These are phyloP conservation scores for Diphasiastrum complanatum DNA, from an alignment of 83 land plant species.

Conservation along the genomic window DNA sequence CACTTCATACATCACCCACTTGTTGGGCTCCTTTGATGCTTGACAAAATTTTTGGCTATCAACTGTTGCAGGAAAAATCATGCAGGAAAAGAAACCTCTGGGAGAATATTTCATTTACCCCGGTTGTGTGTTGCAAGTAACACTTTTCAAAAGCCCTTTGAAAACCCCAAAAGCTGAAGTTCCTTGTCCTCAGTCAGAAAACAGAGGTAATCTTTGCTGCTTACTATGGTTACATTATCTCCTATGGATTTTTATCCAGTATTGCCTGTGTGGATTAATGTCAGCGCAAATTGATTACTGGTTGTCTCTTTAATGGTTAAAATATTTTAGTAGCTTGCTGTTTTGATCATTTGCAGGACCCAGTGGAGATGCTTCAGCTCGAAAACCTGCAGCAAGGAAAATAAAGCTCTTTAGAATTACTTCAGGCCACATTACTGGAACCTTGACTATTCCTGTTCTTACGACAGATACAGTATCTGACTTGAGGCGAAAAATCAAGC, in stretches of 20 bases:
- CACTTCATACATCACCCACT: too few species aligned
- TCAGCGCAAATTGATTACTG: too few species aligned
- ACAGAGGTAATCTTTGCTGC: not conserved
- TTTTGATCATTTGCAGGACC: too few species aligned
- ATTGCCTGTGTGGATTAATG: too few species aligned
- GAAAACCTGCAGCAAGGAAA: conserved; percentile 40
- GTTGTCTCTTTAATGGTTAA: too few species aligned
- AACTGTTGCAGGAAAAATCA: conserved; percentile 28
- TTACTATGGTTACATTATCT: too few species aligned
- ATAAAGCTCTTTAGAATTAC: conserved; percentile 34
- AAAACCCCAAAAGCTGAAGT: too few species aligned
- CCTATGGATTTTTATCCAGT: too few species aligned
- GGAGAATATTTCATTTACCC: conserved; percentile 45
- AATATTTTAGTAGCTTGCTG: too few species aligned
- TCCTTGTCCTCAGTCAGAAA: too few species aligned
- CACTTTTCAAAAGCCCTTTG: conserved; percentile 28
- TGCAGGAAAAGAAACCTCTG: conserved; percentile 40
- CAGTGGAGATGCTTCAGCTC: not conserved
- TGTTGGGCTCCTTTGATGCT: too few species aligned
- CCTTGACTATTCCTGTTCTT: conserved; percentile 41
- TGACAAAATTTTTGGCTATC: too few species aligned
- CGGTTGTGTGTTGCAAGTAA: conserved; percentile 32
- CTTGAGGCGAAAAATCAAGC: conserved; percentile 37
- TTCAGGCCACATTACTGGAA: conserved; percentile 31
- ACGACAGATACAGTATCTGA: conserved; percentile 40